Percentiles rank a stretch among this genome's conserved stretches.
These are phyloP conservation scores for Cladosporium halotolerans DNA, from an alignment of 2,329 filamentous ascomycete genomes.

Conservation along the genomic window DNA sequence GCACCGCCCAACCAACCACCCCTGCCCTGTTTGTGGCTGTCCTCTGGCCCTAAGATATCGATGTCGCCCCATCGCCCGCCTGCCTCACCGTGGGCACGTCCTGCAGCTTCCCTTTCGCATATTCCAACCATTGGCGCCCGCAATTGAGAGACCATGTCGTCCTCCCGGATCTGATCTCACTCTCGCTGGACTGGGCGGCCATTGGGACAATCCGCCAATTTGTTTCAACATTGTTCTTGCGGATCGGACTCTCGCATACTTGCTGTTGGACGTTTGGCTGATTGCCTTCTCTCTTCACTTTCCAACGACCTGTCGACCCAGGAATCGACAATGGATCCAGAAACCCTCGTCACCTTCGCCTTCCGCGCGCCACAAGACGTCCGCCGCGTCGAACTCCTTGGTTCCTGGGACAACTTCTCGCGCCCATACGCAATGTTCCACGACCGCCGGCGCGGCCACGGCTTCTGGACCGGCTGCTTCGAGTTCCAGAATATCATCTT, in stretches of 20 bases:
- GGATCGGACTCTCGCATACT: background rate
- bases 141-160: background rate
- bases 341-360: conserved; percentile 33
- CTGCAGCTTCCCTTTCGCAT: too few relatives aligned
- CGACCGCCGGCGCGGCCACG: conserved; percentile 65
- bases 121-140: too few relatives aligned
- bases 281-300: too few relatives aligned
- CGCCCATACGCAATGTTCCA: conserved; percentile 73
- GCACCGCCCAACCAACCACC: background rate
- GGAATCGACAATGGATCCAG: conserved; percentile 5
- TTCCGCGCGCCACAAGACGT: conserved; percentile 44
- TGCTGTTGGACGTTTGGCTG: background rate
- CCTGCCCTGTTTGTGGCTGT: background rate
- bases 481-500: conserved; percentile 79
- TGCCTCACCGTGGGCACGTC: too few relatives aligned
- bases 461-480: conserved; percentile 83
- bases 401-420: conserved; percentile 93
- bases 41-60: too few relatives aligned
- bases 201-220: background rate
- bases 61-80: too few relatives aligned
- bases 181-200: background rate
- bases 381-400: conserved; percentile 70
- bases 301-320: too few relatives aligned
- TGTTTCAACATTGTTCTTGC: background rate
- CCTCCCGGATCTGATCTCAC: background rate